A percentile compares a stretch with the other conserved stretches of the same genome.
These are phyloP conservation scores for Exophiala dermatitidis DNA, from an alignment of 2,329 filamentous ascomycete species.

Conservation along the genomic window DNA sequence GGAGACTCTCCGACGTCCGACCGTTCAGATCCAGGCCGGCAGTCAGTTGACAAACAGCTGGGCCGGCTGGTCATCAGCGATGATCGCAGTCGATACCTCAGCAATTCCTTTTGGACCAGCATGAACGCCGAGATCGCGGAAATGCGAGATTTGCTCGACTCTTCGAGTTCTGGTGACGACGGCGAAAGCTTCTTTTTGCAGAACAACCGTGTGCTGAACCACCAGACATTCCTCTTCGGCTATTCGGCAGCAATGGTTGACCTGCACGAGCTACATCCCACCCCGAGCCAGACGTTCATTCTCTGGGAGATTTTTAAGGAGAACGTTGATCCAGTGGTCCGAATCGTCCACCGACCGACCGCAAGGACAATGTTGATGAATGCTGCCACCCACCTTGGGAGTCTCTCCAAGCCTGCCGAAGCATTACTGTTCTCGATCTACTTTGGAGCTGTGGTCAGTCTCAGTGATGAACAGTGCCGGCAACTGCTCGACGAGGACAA, in stretches of 20 bases:
- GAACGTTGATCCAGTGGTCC: constrained; percentile 56
- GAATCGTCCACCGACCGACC: constrained; percentile 52
- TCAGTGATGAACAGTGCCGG: constrained; percentile 38
- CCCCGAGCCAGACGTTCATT: constrained; percentile 42
- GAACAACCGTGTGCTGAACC: constrained; percentile 37
- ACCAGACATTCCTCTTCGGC: constrained; percentile 56
- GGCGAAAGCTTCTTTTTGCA: constrained; percentile 46
- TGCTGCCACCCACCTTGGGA: constrained; percentile 44
- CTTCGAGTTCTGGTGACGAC: constrained; percentile 48
- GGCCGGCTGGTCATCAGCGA: constrained; percentile 54
- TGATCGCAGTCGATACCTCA: constrained; percentile 54
- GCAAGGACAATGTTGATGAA: constrained; percentile 46
- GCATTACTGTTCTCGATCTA: constrained; percentile 55
- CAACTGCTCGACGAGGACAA: constrained; percentile 51
- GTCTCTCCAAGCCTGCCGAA: constrained; percentile 47
- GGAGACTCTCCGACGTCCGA: constrained; percentile 13
- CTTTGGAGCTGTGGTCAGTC: constrained; percentile 50
- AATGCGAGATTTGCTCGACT: constrained; percentile 54
- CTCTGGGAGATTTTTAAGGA: constrained; percentile 55
- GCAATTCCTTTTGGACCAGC: constrained; percentile 55
- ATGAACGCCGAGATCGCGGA: constrained; percentile 59
- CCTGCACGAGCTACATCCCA: constrained; percentile 51
- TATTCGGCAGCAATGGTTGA: constrained; percentile 52
- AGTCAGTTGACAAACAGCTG: constrained; percentile 42
- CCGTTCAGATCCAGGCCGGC: constrained; percentile 11